Percentiles rank a stretch among this genome's conserved stretches.
phyloP scores from a whole-genome alignment of 164 flowering plant species.

The Kingdonia uniflora region DNA sequence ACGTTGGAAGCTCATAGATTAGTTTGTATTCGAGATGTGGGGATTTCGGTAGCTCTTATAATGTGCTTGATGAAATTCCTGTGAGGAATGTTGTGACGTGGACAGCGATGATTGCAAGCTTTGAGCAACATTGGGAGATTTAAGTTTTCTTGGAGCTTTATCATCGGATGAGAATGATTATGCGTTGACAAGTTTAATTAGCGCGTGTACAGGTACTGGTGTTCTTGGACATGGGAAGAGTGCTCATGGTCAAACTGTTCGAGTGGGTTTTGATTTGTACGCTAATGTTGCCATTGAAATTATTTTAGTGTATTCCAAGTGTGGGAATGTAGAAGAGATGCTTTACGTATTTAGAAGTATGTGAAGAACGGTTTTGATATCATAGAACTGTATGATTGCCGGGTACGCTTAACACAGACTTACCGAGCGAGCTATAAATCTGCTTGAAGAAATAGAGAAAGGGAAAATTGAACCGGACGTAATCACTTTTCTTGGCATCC shows the following conservation, averaged over 20 bases:
- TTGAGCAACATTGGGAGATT: constrained; percentile 41
- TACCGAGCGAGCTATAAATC: constrained; percentile 21
- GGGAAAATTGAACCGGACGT: no score
- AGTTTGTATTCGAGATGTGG: constrained; percentile 35
- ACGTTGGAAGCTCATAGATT: constrained; percentile 49
- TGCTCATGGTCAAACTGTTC: no score
- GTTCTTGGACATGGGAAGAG: no score
- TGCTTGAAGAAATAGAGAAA: constrained; percentile 40
- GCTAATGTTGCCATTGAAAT: no score
- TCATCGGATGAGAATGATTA: no score
- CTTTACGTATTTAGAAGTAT: constrained; percentile 25
- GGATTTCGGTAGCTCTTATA: constrained; percentile 24
- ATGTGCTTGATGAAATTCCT: no score
- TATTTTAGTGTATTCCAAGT: constrained; percentile 54
- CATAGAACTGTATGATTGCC: constrained; percentile 75
- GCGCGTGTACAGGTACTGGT: no score
- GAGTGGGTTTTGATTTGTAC: no score
- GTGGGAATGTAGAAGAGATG: constrained; percentile 47
- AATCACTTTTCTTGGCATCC: constrained; percentile 45
- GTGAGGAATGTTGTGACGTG: no score
- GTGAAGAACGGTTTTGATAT: constrained; percentile 32
- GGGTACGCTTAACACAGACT: no score
- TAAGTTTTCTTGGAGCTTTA: no score
- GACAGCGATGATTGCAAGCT: constrained; percentile 50
- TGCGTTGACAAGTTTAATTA: no score